phyloP scores from a whole-genome alignment of 805 yeast species.

The Lachancea thermotolerans region DNA sequence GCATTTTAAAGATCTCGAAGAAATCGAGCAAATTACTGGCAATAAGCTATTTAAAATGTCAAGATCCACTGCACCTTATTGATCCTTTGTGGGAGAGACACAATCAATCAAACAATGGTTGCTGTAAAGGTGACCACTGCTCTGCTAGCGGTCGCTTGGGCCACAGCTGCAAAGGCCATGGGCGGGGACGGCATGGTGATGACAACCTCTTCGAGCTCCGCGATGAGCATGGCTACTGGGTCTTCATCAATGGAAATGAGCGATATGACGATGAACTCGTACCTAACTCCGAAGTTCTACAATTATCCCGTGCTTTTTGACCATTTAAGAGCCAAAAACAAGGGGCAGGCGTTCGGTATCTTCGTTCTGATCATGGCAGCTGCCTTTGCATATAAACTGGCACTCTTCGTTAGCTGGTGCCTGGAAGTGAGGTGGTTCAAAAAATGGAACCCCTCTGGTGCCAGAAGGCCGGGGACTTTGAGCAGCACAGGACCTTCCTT shows the following conservation, averaged over 20 bases:
- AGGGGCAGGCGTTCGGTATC: slow-evolving; percentile 67
- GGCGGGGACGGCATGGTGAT: slow-evolving; percentile 4
- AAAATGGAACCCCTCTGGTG: slow-evolving; percentile 27
- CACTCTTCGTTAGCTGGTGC: slow-evolving; percentile 53
- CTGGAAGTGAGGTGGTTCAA: slow-evolving; percentile 62
- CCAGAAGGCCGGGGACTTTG: slow-evolving; percentile 7
- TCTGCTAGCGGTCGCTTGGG: not conserved
- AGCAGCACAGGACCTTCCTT: not conserved
- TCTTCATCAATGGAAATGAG: slow-evolving; percentile 11
- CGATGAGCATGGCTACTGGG: slow-evolving; percentile 15
- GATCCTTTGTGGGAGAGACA: no score
- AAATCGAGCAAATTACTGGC: not conserved
- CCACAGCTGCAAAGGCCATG: not conserved
- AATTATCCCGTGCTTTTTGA: slow-evolving; percentile 60
- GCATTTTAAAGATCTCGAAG: not conserved
- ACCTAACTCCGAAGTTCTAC: slow-evolving; percentile 43
- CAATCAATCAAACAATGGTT: no score
- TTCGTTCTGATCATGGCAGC: slow-evolving; percentile 53
- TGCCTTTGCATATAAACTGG: slow-evolving; percentile 53
- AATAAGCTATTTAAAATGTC: slow-evolving; percentile 1
- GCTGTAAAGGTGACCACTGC: no score
- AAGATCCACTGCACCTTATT: not conserved
- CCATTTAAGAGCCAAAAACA: slow-evolving; percentile 43
- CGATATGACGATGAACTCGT: slow-evolving; percentile 48
- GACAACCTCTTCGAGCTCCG: slow-evolving; percentile 9